Conservation (phyloP, 345 rosid species). For the Nephelium lappaceum region DNA sequence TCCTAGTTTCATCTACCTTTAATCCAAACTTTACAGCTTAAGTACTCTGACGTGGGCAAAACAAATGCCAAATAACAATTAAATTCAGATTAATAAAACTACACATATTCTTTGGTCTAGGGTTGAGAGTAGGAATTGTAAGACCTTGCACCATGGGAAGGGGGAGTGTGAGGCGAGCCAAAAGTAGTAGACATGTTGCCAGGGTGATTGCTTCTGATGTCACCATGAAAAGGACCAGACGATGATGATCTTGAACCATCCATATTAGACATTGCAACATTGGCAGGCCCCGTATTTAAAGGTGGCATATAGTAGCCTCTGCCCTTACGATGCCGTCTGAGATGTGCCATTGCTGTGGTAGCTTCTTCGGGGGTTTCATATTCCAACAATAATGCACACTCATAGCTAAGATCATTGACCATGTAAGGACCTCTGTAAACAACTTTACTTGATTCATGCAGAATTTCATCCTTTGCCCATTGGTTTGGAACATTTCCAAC, state of each 20-base stretch:
- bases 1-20: not conserved
- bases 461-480: conserved; percentile 85
- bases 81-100: not conserved
- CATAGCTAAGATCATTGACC: conserved; percentile 76
- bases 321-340: conserved; percentile 70
- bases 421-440: conserved; percentile 73
- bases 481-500: conserved; percentile 77
- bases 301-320: conserved; percentile 47
- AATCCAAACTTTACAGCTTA: not conserved
- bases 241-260: conserved; percentile 60
- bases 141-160: conserved; percentile 24
- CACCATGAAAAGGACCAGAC: conserved; percentile 35
- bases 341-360: conserved; percentile 79
- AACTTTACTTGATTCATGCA: conserved; percentile 87
- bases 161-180: conserved; percentile 50
- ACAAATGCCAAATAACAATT: not conserved
- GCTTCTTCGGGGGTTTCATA: conserved; percentile 94
- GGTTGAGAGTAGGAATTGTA: not conserved
- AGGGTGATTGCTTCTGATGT: conserved; percentile 40
- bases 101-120: not conserved
- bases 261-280: conserved; percentile 55
- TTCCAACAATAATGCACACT: conserved; percentile 87
- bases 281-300: conserved; percentile 44
- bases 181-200: conserved; percentile 44
- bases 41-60: not conserved